phyloP scores from a whole-genome alignment of 169 alveolate species.

The Plasmodium cynomolgi region DNA sequence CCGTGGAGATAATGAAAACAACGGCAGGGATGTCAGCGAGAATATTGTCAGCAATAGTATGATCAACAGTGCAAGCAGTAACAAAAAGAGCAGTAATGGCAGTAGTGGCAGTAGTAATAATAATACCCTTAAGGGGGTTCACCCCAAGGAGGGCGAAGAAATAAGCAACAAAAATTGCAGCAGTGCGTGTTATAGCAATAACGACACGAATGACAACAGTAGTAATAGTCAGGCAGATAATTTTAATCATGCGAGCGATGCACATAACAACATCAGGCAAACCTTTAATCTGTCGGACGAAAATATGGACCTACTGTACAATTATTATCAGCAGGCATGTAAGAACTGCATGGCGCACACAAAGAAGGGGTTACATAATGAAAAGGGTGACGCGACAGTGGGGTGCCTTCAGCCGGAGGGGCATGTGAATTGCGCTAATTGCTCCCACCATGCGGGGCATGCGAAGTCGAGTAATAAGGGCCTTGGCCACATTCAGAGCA shows the following conservation, averaged over 20 bases:
- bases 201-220: background rate
- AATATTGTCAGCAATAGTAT: background rate
- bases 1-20: background rate
- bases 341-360: conserved; percentile 2
- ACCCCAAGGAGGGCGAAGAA: background rate
- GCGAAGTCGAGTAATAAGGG: background rate
- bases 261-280: background rate
- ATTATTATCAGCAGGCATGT: conserved; percentile 22
- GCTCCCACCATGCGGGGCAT: background rate
- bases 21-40: background rate
- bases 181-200: background rate
- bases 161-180: background rate
- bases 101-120: background rate
- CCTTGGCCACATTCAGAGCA: background rate
- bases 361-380: background rate
- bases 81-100: background rate
- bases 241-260: background rate
- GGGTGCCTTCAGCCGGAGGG: background rate
- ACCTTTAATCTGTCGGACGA: conserved; percentile 6
- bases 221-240: background rate
- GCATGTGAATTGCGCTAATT: background rate
- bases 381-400: background rate
- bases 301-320: conserved; percentile 19
- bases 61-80: background rate
- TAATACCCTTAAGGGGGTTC: background rate